Evolutionary conservation across 306 rosid genomes (phyloP), one percentile per base, ranked within the genome.

Genomic region (Sechiopsis laciniata): DNA sequence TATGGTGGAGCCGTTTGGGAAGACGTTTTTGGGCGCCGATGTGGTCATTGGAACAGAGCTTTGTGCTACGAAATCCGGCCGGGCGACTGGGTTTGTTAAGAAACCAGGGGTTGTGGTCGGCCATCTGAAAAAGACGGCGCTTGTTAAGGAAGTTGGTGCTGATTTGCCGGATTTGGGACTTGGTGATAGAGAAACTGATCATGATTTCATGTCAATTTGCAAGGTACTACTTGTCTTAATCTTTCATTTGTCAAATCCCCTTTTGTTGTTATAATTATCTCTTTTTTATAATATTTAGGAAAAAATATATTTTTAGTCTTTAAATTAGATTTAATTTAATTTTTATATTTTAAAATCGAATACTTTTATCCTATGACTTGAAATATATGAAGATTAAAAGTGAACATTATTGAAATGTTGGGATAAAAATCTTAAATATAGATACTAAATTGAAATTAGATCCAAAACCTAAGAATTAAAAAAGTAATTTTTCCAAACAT

Each of bases 201-300:
- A 84, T 69, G 91, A 89, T n/a, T 94, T 94, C 88, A 91, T 94
- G 97, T 91, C 97, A 4, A 58, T 90, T 81, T 94, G 98, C 92
- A 87, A 89, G 99, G 99, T 89, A 46, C 13, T 8, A 0, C 7
- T 8, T 53, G 2, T 29, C 37, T 46, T 10, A 37, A 42, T n/a
- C 32, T 40, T 1, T 20, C 4, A 10, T 10, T 21, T 58, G 7
- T 7, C 5, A 6, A 53, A 56, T 56, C 21, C 12, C 8, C 20
- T 20, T 20, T 45, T 8, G 2, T 8, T 1, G 8, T 8, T 42
- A 42, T 42, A 6, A 0, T 42, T 42, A 0, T 45, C 0, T 10
- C 1, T 45, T 45, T 8, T 45, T 10, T 45, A 45, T 8, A 45
- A 45, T 37, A 3, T 37, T 26, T 26, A 26, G 29, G 29, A 26